Conservation (phyloP, 179 eudicot genomes). For the Sideroxylon spinosum region DNA sequence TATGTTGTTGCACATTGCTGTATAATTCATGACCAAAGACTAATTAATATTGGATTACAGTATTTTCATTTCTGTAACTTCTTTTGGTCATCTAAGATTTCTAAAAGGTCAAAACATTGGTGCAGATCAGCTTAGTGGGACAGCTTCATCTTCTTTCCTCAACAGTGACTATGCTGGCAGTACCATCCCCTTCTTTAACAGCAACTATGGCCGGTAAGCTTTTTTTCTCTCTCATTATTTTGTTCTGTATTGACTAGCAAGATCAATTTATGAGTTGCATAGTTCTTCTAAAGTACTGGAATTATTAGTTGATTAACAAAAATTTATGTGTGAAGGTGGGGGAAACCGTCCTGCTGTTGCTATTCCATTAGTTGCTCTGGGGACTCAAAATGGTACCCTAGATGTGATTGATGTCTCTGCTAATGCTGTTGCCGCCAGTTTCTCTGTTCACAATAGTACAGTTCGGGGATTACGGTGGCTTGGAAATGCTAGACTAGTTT, state of each 20-base stretch:
- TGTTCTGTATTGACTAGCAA: constrained; percentile 9
- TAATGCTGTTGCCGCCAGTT: constrained; percentile 82
- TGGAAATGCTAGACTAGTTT: constrained; percentile 90
- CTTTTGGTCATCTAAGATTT: constrained; percentile 16
- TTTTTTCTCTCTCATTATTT: constrained; percentile 25
- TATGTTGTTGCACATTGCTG: background rate
- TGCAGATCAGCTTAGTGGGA: constrained; percentile 85
- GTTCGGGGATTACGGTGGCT: constrained; percentile 98
- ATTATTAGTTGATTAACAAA: constrained; percentile 12
- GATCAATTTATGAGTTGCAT: constrained; percentile 3
- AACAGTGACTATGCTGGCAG: constrained; percentile 87
- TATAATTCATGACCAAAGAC: background rate
- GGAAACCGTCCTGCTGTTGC: constrained; percentile 95
- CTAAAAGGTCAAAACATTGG: constrained; percentile 17
- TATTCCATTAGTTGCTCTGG: constrained; percentile 93
- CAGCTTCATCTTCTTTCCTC: constrained; percentile 98
- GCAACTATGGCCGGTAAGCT: constrained; percentile 95
- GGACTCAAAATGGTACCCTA: constrained; percentile 84
- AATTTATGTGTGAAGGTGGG: constrained; percentile 63
- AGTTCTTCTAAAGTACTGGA: constrained; percentile 14
- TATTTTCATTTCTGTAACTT: background rate
- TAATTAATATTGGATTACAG: background rate
- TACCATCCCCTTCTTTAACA: constrained; percentile 95
- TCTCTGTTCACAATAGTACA: constrained; percentile 67
- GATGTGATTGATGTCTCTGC: constrained; percentile 92